These are phyloP conservation scores for Pulveroboletus sp. DNA, from an alignment of 768 basidiomycete species.

Conservation along the genomic window DNA sequence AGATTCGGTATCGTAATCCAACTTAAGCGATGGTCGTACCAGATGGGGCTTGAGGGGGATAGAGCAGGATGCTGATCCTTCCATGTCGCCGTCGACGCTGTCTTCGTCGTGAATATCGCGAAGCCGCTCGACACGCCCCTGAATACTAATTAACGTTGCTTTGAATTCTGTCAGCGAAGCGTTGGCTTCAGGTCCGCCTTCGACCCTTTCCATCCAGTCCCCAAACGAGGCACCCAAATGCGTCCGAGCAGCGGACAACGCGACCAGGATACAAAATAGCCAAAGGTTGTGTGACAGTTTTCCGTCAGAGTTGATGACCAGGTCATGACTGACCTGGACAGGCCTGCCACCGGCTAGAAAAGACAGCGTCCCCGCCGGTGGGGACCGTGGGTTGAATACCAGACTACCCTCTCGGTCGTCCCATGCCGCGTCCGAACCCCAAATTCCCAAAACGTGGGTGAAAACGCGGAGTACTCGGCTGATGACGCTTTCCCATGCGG, in stretches of 20 bases:
- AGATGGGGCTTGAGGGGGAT: conserved; percentile 19
- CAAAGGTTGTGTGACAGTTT: conserved; percentile 48
- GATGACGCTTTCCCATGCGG: conserved; percentile 13
- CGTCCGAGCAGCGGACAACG: conserved; percentile 14
- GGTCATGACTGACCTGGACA: conserved; percentile 11
- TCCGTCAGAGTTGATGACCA: conserved; percentile 49
- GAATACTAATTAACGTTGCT: conserved; percentile 23
- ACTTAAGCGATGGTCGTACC: conserved; percentile 5
- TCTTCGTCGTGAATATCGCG: conserved; percentile 11
- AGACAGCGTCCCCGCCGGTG: conserved; percentile 7
- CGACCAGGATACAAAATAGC: conserved; percentile 37
- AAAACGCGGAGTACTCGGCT: conserved; percentile 16
- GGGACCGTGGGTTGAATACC: conserved; percentile 26
- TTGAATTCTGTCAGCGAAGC: conserved; percentile 19
- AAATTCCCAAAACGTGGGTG: conserved; percentile 16
- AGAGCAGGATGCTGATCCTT: conserved; percentile 18
- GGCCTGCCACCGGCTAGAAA: conserved; percentile 13
- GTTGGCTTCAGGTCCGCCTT: conserved; percentile 8
- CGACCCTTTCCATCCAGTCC: conserved; percentile 12
- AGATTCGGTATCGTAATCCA: conserved; percentile 19
- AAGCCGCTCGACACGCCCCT: conserved; percentile 20
- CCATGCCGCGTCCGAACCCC: conserved; percentile 23
- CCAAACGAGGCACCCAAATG: conserved; percentile 11
- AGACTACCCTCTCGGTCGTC: conserved; percentile 23
- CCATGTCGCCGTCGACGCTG: conserved; percentile 14